Conservation (phyloP, 2,329 filamentous ascomycete species). For the Cladosporium sp. region DNA sequence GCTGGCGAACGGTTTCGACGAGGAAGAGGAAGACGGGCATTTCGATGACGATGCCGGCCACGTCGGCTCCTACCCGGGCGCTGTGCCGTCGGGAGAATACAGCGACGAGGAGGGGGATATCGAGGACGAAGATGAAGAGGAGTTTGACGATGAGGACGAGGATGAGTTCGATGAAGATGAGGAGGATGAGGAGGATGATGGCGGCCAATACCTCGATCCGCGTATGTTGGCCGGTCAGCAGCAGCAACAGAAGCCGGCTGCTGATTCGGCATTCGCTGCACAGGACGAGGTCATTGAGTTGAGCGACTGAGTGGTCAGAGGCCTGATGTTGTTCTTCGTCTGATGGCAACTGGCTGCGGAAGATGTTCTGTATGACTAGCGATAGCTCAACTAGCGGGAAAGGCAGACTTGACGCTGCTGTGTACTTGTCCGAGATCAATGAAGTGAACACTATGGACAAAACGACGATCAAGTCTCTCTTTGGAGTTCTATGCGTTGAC, state of each 20-base stretch:
- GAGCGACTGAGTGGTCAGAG: slow-evolving; percentile 19
- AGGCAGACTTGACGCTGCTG: too few relatives aligned
- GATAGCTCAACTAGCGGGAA: too few relatives aligned
- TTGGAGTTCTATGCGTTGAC: too few relatives aligned
- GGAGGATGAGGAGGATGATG: slow-evolving; percentile 15
- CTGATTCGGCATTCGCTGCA: slow-evolving; percentile 17
- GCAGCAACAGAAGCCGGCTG: slow-evolving; percentile 8
- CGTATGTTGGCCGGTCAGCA: slow-evolving; percentile 3
- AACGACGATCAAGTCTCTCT: too few relatives aligned
- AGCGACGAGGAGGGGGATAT: slow-evolving; percentile 15
- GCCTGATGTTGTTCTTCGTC: too few relatives aligned
- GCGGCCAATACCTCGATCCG: slow-evolving; percentile 4
- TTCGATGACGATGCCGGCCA: not conserved
- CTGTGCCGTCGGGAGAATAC: slow-evolving; percentile 11
- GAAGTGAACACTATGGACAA: too few relatives aligned
- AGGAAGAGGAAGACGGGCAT: slow-evolving; percentile 13
- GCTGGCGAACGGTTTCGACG: slow-evolving; percentile 11
- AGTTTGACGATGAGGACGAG: slow-evolving; percentile 12
- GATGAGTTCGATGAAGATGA: slow-evolving; percentile 16
- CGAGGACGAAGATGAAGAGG: slow-evolving; percentile 13
- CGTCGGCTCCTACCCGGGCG: slow-evolving; percentile 8
- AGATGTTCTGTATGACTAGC: too few relatives aligned
- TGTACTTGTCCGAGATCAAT: too few relatives aligned
- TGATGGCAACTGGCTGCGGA: too few relatives aligned
- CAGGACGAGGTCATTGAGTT: slow-evolving; percentile 23